Base-by-base conservation (phyloP, 2,329 filamentous ascomycete species). In the Elsinoe fawcettii region DNA sequence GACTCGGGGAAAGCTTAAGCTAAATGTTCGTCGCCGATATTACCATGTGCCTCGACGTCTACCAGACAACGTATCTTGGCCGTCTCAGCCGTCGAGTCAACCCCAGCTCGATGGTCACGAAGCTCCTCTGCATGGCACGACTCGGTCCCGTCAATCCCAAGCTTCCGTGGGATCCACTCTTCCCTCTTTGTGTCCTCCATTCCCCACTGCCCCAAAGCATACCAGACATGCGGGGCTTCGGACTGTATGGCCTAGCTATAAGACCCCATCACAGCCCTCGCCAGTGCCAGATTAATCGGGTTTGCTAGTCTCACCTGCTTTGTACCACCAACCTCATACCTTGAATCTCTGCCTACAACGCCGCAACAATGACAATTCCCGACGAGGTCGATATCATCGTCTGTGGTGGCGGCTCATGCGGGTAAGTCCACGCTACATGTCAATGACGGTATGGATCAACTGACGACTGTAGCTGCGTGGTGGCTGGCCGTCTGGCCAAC, bases 341-440 rank as follows among this genome's bases (percentile, higher is more conserved):
- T 25, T n/a, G 2, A 14, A n/a, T 8, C 16, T 34, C n/a, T 30
- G 18, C 36, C 16, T 11, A 36, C n/a, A 11, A 7, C 12, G 51
- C 64, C 14, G 34, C 14, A 37, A 70, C 62, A 3, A 84, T 82
- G 77, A 81, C 77, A 62, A 76, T 90, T 61, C 86, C 86, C 34
- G 86, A 90, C 59, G 87, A 90, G 75, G 87, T 88, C 66, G 87
- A 90, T 69, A 89, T 90, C 64, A 90, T 90, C 64, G 85, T 90
- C 27, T 86, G 83, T 63, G 87, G 87, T 66, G 87, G 87, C 66
- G 86, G 86, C 56, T 87, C 84, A 68, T 82, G 79, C 60, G 83
- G 81, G 80, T 83, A 68, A 60, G 73, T 58, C 12, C 12, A 59
- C 53, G 37, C 58, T 12, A 9, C 27, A 30, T 53, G 25, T 25